Evolutionary conservation across 2,329 filamentous ascomycete genomes (phyloP), one percentile per base, ranked within the genome.

Genomic region (Leptographium procerum): DNA sequence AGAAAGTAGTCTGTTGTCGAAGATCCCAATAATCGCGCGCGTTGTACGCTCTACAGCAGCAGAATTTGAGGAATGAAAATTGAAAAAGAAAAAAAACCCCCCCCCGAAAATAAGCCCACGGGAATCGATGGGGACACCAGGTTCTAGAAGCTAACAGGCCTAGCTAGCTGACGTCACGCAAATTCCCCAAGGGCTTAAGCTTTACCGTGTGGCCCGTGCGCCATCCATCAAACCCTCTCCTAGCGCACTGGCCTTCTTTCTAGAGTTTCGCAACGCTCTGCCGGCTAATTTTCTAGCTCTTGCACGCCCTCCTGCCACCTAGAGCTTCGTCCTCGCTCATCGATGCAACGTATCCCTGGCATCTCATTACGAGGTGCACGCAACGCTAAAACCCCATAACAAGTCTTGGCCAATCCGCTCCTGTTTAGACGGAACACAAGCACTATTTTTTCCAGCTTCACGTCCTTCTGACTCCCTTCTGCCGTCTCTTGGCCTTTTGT

Each of bases 231-330:
- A 40, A 16, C n/a, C n/a, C n/a, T n/a, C 36, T 40, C 36, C 19
- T 6, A 33, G 10, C 31, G 13, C 36, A 40, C 19, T 33, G 31
- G 31, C 36, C 28, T 16, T 33, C 22, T 29, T 33, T 8, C 26
- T 14, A 36, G 16, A 16, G 36, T 55, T 47, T 47, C 36, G 47
- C 36, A 13, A 47, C 26, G 47, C 22, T 34, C 6, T 47, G n/a
- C 53, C 53, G 53, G 53, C n/a, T 22, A 24, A n/a, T 55, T 55
- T 47, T 55, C 53, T 47, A 55, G 53, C 34, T 55, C 52, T 45
- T 3, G 33, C 33, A 2, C 24, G 29, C 33, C 6, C 40, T 9
- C n/a, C 10, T 26, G 13, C 45, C 52, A 36, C 9, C 22, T 22
- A 16, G 19, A 16, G 24, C 24, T 55, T 24, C 3, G 10, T 31